Evolutionary conservation across 768 basidiomycete genomes (phyloP).

Genomic region (Xerocomus potaroensis): DNA sequence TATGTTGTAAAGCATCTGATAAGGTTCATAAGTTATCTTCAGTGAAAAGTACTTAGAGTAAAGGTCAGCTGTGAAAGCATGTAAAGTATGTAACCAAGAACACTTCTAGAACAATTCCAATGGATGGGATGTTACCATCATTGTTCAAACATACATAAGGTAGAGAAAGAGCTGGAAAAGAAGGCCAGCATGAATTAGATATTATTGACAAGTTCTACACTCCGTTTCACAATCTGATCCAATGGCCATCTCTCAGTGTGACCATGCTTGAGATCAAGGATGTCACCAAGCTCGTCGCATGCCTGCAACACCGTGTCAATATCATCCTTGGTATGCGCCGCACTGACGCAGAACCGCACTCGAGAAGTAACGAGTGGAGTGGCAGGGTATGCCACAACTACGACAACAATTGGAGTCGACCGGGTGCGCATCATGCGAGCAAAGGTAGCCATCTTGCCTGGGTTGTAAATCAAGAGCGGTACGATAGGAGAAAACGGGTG

Average conservation of each 20-base stretch:
- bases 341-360: conserved; percentile 91
- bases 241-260: conserved; percentile 68
- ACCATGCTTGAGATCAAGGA: conserved; percentile 87
- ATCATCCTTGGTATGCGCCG: conserved; percentile 96
- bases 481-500: conserved; percentile 90
- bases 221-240: conserved; percentile 65
- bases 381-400: conserved; percentile 88
- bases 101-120: conserved; percentile 3
- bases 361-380: conserved; percentile 85
- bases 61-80: neutral
- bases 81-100: conserved; percentile 26
- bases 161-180: neutral
- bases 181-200: conserved; percentile 12
- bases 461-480: conserved; percentile 87
- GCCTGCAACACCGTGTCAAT: conserved; percentile 82
- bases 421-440: conserved; percentile 80
- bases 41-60: conserved; percentile 12
- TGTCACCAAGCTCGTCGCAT: conserved; percentile 87
- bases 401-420: conserved; percentile 77
- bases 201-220: conserved; percentile 66
- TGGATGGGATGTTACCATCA: conserved; percentile 1
- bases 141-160: neutral
- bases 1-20: conserved; percentile 11
- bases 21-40: conserved; percentile 27
- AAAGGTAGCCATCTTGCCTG: conserved; percentile 92